Percentiles rank a stretch among this genome's conserved stretches.
Evolutionary conservation across 805 yeast species (phyloP).

Genomic region (Barnettozyma sp.): DNA sequence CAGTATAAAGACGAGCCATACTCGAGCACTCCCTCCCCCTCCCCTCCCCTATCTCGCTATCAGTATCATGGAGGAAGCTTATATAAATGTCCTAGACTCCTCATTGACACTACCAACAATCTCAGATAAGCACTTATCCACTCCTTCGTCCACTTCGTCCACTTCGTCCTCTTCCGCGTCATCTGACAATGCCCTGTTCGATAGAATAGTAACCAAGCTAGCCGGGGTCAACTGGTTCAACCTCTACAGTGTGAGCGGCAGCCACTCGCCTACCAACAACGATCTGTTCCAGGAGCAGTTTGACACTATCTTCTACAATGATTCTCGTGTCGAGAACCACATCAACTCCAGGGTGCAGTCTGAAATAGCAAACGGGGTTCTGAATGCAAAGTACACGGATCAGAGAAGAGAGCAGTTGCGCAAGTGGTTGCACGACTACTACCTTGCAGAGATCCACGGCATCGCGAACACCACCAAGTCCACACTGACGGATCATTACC

Average conservation of each 20-base stretch:
- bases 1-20: too few relatives aligned
- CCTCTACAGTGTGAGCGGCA: constrained; percentile 1
- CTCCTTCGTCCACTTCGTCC: too few relatives aligned
- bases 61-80: too few relatives aligned
- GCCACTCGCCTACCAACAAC: constrained; percentile 1
- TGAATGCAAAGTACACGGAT: constrained; percentile 1
- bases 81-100: constrained; percentile 4
- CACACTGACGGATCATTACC: constrained; percentile 11
- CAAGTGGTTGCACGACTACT: constrained; percentile 15
- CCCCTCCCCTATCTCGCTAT: too few relatives aligned
- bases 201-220: constrained; percentile 1
- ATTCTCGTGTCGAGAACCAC: constrained; percentile 10
- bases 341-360: constrained; percentile 7
- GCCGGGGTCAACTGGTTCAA: constrained; percentile 7
- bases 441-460: constrained; percentile 7
- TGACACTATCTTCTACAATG: constrained; percentile 6
- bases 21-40: too few relatives aligned
- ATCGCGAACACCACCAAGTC: constrained; percentile 14
- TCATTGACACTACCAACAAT: constrained; percentile 1
- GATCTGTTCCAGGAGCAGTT: constrained; percentile 1
- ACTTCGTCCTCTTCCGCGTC: too few relatives aligned
- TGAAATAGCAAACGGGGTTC: constrained; percentile 13
- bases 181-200: background rate
- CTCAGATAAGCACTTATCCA: too few relatives aligned
- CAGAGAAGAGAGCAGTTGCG: constrained; percentile 10